Base-by-base conservation (phyloP, 179 eudicot genomes). In the Silene coronaria region DNA sequence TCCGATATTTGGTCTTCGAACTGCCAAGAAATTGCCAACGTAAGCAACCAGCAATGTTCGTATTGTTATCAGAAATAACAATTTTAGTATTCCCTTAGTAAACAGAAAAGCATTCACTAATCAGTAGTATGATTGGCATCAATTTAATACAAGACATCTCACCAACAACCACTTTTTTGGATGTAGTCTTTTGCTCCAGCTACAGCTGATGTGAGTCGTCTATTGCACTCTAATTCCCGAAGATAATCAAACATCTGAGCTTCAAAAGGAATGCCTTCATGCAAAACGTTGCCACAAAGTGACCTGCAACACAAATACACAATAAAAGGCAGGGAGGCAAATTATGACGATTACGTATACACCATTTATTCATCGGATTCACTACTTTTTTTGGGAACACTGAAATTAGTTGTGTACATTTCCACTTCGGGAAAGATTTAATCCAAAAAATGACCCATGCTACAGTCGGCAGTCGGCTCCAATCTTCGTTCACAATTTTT, bases 201-300 rank as follows among this genome's bases (percentile, higher is more conserved):
- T 64, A 28, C 68, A 30, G 8, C 21, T 17, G 68, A 64, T 42
- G 5, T 53, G 58, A 17, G 58, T 53, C 19, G 58, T 53, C 17
- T 6, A 53, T 16, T 53, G 58, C 58, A 53, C 58, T 53, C 58
- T 53, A 14, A 53, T 17, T 53, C 58, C 58, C 16, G 58, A 53
- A 53, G 58, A 53, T 53, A 67, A 76, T 76, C 77, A 69, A 71
- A 45, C 71, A 73, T 73, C 65, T 65, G 77, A 46, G 57, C 22
- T 27, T 73, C 75, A 48, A 27, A 30, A 38, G 74, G 71, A 53
- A 51, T 32, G 71, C 55, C 76, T 36, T 68, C 67, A 28, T 67
- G 71, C 3, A 85, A 63, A 68, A 64, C 51, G 70, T 86, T 86
- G 45, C 82, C 85, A 27, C 76, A 65, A 79, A 86, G 80, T 36